Percentiles rank a stretch among this genome's conserved stretches.
Evolutionary conservation across 2,329 filamentous ascomycete genomes (phyloP).

Genomic region (Albifimbria verrucaria): DNA sequence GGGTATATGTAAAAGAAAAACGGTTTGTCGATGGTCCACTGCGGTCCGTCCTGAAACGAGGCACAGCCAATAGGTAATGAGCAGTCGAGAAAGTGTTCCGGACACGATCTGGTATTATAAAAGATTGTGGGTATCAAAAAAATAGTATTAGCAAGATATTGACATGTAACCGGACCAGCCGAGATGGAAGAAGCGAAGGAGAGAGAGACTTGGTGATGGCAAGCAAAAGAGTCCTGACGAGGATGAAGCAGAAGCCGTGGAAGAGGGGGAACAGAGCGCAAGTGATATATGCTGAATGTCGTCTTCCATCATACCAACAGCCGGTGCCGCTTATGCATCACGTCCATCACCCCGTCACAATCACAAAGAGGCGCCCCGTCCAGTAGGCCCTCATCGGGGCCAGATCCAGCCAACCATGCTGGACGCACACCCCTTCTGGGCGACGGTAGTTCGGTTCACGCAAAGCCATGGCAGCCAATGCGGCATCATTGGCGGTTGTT

Average conservation of each 20-base stretch:
- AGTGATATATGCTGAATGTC: neutral
- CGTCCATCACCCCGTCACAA: neutral
- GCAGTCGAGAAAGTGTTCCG: neutral
- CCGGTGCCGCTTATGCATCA: neutral
- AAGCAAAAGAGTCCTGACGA: neutral
- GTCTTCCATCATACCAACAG: neutral
- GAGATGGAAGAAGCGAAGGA: neutral
- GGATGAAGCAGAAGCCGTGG: neutral
- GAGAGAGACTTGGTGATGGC: neutral
- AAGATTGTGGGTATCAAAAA: neutral
- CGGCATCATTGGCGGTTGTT: too few species aligned
- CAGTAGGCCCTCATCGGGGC: too few species aligned
- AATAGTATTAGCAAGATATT: conserved; percentile 2
- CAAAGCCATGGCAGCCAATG: too few species aligned
- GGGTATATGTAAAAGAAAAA: neutral
- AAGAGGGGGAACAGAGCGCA: neutral
- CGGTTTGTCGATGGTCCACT: too few species aligned
- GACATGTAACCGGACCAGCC: neutral
- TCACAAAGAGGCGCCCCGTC: neutral
- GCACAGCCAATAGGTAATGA: neutral
- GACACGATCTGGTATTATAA: neutral
- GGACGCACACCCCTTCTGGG: too few species aligned
- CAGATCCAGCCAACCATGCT: too few species aligned
- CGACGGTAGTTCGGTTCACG: too few species aligned
- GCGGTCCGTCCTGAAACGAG: neutral